Evolutionary conservation across 495 filamentous ascomycete genomes (phyloP).

Genomic region (Xylaria telfairii): DNA sequence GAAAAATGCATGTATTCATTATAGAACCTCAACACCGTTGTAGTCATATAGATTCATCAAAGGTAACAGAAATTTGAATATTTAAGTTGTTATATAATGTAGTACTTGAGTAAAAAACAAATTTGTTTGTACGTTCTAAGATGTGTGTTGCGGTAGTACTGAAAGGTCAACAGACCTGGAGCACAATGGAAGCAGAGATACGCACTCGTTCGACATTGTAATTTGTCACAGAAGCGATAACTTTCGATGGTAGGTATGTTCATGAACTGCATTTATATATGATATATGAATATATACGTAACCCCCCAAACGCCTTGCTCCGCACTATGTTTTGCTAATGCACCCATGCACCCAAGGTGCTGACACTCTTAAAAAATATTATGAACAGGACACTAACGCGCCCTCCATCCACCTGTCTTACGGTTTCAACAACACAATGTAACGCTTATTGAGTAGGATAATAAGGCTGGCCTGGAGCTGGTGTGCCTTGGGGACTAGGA

Average conservation of each 20-base stretch:
- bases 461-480: constrained; percentile 31
- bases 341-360: neutral
- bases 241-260: neutral
- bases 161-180: neutral
- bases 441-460: constrained; percentile 28
- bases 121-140: too few relatives aligned
- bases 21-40: too few relatives aligned
- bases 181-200: neutral
- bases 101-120: too few relatives aligned
- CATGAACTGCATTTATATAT: neutral
- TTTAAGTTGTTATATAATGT: too few relatives aligned
- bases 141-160: too few relatives aligned
- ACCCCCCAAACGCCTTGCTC: constrained; percentile 13
- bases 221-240: neutral
- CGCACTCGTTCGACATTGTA: neutral
- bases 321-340: neutral
- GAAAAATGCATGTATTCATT: too few relatives aligned
- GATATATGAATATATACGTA: neutral
- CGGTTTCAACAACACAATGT: neutral
- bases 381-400: neutral
- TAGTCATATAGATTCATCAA: too few relatives aligned
- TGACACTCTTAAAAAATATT: neutral
- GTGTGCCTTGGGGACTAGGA: constrained; percentile 25
- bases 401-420: neutral
- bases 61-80: too few relatives aligned